Evolutionary conservation across 371 early-diverging fungal genomes (phyloP), one percentile per base, ranked within the genome.

Genomic region (Actinomortierella wolfii): DNA sequence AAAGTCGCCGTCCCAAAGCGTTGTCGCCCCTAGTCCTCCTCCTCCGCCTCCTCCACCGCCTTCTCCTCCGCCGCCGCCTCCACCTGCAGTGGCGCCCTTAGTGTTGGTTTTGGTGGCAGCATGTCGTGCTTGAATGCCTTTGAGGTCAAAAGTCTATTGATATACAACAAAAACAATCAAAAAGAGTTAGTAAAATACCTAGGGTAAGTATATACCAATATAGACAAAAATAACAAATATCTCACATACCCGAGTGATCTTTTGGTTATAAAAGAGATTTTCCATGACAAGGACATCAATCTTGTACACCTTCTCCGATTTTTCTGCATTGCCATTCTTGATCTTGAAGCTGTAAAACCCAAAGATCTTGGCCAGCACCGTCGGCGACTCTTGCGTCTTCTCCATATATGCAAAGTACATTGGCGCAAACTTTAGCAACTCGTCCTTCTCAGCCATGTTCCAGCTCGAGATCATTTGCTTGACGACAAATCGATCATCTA

Each of bases 271-370:
- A 67, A 94, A 96, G 50, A 97, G 76, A 64, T 96, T 92, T 69
- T 97, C 97, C 97, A 96, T 96, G 6, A 97, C 94, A n/a, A 96
- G 73, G 1, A 97, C 85, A 67, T 95, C 94, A 65, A 96, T 85
- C 57, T 92, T 88, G 28, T 81, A 40, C 23, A 83, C 68, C 2
- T 77, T 67, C 25, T 87, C 87, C 28, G 92, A 89, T 17, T 89
- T 89, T 4, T 34, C 34, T 11, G 34, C 34, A 1, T 74, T 66
- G 7, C 83, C 57, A 51, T 89, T 92, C 66, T 87, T 89, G 70
- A 87, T 89, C 49, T 85, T 84, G 44, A 97, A 85, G 5, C 89
- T 87, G 62, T 94, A 96, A 61, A 96, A 88, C 0, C 97, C 97
- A 81, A 95, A 92, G 45, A 97, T 95, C 75, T 95, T 95, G 41